These are phyloP conservation scores for Sequoia sempervirens DNA, from an alignment of 75 land plant species.

Conservation along the genomic window DNA sequence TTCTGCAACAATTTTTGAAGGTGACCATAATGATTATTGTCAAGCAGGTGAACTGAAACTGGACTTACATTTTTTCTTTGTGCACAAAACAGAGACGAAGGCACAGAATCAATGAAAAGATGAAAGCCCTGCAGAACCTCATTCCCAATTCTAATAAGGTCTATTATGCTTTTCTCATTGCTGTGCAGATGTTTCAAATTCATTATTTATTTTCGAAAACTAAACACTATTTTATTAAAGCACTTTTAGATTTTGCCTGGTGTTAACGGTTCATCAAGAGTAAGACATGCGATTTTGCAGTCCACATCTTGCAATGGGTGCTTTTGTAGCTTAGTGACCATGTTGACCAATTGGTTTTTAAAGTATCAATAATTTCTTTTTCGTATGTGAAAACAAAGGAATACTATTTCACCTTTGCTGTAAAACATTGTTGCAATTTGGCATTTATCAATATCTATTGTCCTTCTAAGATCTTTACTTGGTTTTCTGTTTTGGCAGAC, in stretches of 20 bases:
- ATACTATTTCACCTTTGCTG: background rate
- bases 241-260: background rate
- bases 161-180: background rate
- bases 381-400: background rate
- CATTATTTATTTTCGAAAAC: background rate
- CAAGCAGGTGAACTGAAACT: background rate
- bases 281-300: background rate
- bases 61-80: background rate
- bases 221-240: background rate
- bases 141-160: constrained; percentile 70
- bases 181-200: constrained; percentile 1
- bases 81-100: constrained; percentile 33
- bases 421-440: background rate
- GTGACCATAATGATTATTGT: background rate
- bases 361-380: background rate
- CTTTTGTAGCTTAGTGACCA: background rate
- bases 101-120: constrained; percentile 57
- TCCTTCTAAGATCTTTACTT: background rate
- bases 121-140: constrained; percentile 55
- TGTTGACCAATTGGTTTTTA: background rate
- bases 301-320: background rate
- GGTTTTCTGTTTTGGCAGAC: constrained; percentile 27
- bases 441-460: background rate
- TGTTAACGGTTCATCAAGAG: background rate
- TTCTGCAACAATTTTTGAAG: background rate